Base-by-base conservation (phyloP, 306 rosid genomes). In the Lupinus albus region DNA sequence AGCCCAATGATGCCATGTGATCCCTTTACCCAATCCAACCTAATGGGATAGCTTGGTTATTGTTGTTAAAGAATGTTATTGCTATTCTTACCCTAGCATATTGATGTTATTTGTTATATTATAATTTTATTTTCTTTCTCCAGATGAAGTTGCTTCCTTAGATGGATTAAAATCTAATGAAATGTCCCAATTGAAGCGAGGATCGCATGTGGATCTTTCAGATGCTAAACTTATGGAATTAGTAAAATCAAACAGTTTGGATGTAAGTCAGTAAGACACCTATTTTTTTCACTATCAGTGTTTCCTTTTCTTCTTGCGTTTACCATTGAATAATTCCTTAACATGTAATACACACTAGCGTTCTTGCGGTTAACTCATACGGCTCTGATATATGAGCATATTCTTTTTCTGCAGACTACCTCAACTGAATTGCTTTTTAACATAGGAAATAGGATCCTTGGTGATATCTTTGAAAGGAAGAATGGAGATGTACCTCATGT, bases 401-500 rank as follows among this genome's bases (percentile, higher is more conserved):
- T 57, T 68, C 49, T 63, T 76, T 69, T 69, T 64, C 8, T 82
- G 88, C 95, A 91, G 97, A 86, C 64, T 79, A 83, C 85, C 42
- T 82, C 97, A 44, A 83, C 89, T 47, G 82, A 60, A 64, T 80
- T 85, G 20, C 97, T 94, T 73, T 88, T 91, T 83, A 73, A 47
- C 64, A 59, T 80, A 64, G 87, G 80, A 73, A 84, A 79, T 60
- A 82, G 75, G 80, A 86, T 88, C 78, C 79, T 94, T 32, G 87
- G 78, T 61, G 96, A 91, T 72, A 85, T 78, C 35, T 68, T 83
- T 45, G 85, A 84, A 74, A 84, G 77, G 73, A 85, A 78, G 72
- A 82, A 87, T 28, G 95, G 89, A 67, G 84, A 86, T 55, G 64
- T 85, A 64, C 84, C 96, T 77, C 85, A 85, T 75, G 99, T 93